Evolutionary conservation across 2,329 filamentous ascomycete genomes (phyloP), one percentile per base, ranked within the genome.

Genomic region (Colletotrichum nymphaeae): DNA sequence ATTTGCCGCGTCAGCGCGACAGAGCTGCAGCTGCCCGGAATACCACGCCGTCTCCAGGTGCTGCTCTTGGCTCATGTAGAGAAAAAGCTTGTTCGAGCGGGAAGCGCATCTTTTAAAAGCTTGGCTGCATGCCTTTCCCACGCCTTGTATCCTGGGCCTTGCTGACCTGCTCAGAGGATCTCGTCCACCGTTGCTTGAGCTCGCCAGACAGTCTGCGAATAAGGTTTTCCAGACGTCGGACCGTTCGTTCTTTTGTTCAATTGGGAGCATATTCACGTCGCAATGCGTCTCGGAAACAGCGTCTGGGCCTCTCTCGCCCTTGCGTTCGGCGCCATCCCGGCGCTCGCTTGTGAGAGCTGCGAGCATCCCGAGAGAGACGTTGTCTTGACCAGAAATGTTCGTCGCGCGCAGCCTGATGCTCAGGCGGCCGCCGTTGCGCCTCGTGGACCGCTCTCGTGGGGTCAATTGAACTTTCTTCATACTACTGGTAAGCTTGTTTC

Each of bases 401-500:
- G 86, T 77, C 83, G 86, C 55, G 87, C 87, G 78, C 86, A 88
- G 75, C 85, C 86, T 0, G 85, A 83, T 22, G 84, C 84, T 1
- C 79, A 80, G 28, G 81, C 84, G 55, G 85, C 86, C 30, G 78
- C 80, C 0, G 83, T 84, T 67, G 84, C 84, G 9, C 86, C 86
- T 52, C 85, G 81, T 42, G 81, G 79, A 5, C 80, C 82, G 56
- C 81, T 91, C 8, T 88, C 89, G 83, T 92, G 90, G 90, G 90
- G 90, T 2, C 88, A 92, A 78, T 80, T 92, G 76, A 92, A 92
- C 76, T 89, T 89, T 68, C 73, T 92, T 28, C 90, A 79, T 76
- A 53, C 35, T 14, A 52, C 46, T 24, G 55, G 22, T 70, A 71
- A 22, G 58, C 16, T 2, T 3, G 19, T 1, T 12, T 22, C 49